Base-by-base conservation (phyloP, 78 protist genomes). In the Chrysochromulina parva region DNA sequence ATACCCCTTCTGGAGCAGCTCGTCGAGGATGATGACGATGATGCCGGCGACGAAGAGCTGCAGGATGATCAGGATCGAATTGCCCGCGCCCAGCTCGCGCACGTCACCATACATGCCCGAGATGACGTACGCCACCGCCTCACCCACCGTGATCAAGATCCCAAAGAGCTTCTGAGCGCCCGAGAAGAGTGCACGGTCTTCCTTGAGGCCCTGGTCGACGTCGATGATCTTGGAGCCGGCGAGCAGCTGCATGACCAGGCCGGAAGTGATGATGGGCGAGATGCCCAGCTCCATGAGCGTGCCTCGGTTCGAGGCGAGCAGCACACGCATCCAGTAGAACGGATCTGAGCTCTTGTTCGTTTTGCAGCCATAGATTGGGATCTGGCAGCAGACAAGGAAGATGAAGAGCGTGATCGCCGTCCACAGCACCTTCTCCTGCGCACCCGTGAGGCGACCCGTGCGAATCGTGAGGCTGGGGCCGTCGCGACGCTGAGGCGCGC, bases 281-380 rank as follows among this genome's bases (percentile, higher is more conserved):
- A 99, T 98, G 65, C 99, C 99, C 52, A 99, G 96, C 95, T 99
- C 99, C 99, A 99, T 99, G 54, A 99, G 95, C 17, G 99, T 98
- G 60, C 99, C 99, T 19, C 99, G 94, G 97, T 98, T 99, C 26
- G 99, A 98, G 54, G 99, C 99, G 81, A 99, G 94, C 80, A 99
- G 95, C 62, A 97, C 99, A 28, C 99, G 99, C 95, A 97, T 92
- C 99, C 99, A 98, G 95, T 98, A 99, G 97, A 98, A 97, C 53
- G 99, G 99, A 89, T 99, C 99, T 22, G 98, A 89, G 24, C 91
- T 50, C 85, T 96, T 97, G 60, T 94, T 84, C 48, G 97, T 86
- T 91, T 89, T 62, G 94, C 95, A 94, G 94, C 99, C 99, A 84
- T 96, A 98, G 11, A 99, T 95, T 55, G 99, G 99, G 59, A 99